A percentile compares a stretch with the other conserved stretches of the same genome.
These are phyloP conservation scores for Mortierella hygrophila DNA, from an alignment of 192 early-diverging fungal species.

Conservation along the genomic window DNA sequence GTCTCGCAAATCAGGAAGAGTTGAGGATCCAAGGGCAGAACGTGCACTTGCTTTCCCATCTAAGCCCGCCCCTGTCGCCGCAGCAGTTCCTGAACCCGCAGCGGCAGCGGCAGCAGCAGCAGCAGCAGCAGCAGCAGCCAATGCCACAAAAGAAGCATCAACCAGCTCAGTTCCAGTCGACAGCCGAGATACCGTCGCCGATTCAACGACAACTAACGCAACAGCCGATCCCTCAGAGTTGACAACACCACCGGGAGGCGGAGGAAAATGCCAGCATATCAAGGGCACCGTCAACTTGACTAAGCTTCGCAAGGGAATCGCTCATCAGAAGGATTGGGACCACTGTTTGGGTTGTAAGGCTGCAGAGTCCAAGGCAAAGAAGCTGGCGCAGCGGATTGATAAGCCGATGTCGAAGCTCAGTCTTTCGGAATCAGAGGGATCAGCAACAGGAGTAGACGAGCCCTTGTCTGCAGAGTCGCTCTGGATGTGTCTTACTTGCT, in stretches of 20 bases:
- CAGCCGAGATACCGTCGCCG: not conserved
- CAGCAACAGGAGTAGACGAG: not conserved
- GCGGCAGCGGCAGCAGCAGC: not conserved
- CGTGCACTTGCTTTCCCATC: not conserved
- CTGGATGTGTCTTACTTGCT: conserved; percentile 53
- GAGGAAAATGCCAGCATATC: conserved; percentile 39
- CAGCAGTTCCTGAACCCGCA: not conserved
- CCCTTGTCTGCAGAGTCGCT: conserved; percentile 16
- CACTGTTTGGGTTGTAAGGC: conserved; percentile 35
- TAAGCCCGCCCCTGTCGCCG: not conserved
- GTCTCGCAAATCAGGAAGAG: not conserved
- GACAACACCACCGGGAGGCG: conserved; percentile 5
- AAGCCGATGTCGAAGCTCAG: not conserved
- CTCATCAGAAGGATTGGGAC: conserved; percentile 40
- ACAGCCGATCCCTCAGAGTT: not conserved
- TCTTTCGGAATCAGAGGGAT: not conserved
- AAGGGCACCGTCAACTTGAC: conserved; percentile 24
- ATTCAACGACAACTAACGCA: not conserved
- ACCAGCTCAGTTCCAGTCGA: not conserved
- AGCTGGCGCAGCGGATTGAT: conserved; percentile 10
- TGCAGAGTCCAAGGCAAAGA: conserved; percentile 41
- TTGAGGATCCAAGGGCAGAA: not conserved
- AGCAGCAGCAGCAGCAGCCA: not conserved
- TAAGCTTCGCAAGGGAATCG: conserved; percentile 13
- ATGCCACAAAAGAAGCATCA: not conserved